Percentiles rank a stretch among this genome's conserved stretches.
phyloP scores from a whole-genome alignment of 106 monocot species.

The Apostasia ramifera region DNA sequence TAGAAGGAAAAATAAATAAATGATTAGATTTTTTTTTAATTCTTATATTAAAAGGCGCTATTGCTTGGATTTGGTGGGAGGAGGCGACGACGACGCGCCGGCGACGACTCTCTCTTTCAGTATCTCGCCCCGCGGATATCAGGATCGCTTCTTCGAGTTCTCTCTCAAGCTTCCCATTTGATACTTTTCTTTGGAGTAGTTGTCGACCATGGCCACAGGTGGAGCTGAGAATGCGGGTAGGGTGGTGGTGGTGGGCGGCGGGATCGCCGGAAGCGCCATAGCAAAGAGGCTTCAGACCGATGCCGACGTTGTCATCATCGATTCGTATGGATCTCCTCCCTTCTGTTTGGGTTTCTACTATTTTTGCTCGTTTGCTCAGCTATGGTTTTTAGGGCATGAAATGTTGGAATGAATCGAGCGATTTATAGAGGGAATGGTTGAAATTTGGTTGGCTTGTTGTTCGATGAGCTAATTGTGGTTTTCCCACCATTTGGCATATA shows the following conservation, averaged over 20 bases:
- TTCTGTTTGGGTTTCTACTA: background rate
- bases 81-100: too few relatives aligned
- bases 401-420: too few relatives aligned
- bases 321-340: slow-evolving; percentile 34
- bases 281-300: slow-evolving; percentile 36
- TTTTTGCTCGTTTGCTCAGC: background rate
- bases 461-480: background rate
- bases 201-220: background rate
- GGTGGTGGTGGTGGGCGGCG: slow-evolving; percentile 64
- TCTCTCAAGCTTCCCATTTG: too few relatives aligned
- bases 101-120: too few relatives aligned
- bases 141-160: too few relatives aligned
- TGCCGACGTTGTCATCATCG: slow-evolving; percentile 46
- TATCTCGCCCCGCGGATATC: too few relatives aligned
- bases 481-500: background rate
- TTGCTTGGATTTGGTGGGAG: too few relatives aligned
- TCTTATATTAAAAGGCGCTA: too few relatives aligned
- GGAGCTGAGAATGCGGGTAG: slow-evolving; percentile 12
- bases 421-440: background rate
- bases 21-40: too few relatives aligned
- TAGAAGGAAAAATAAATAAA: too few relatives aligned
- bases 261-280: slow-evolving; percentile 40
- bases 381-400: background rate
- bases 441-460: background rate
- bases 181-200: too few relatives aligned